phyloP scores from a whole-genome alignment of 495 filamentous ascomycete species.

The Hypoxylon subgilvum region DNA sequence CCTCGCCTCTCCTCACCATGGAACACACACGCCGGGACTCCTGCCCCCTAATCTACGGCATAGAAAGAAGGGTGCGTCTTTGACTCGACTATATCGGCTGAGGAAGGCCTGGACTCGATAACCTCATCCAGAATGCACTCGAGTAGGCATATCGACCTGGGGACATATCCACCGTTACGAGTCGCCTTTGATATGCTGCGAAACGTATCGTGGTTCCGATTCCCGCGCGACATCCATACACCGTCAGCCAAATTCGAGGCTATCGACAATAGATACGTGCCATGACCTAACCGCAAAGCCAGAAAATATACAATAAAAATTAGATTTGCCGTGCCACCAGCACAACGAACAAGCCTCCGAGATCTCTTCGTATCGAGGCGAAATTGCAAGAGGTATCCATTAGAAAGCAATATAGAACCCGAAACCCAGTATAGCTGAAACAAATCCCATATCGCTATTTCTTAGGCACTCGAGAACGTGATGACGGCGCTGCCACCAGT shows the following conservation, averaged over 20 bases:
- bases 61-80: background rate
- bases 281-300: conserved; percentile 26
- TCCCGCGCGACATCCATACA: conserved; percentile 1
- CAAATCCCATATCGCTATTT: conserved; percentile 9
- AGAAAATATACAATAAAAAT: conserved; percentile 46
- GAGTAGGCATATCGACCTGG: conserved; percentile 5
- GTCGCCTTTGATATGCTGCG: conserved; percentile 12
- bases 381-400: conserved; percentile 42
- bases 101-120: conserved; percentile 13
- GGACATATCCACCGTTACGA: conserved; percentile 11
- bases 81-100: background rate
- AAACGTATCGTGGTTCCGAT: conserved; percentile 21
- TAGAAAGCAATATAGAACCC: conserved; percentile 41
- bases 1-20: conserved; percentile 4
- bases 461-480: conserved; percentile 42
- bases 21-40: conserved; percentile 20
- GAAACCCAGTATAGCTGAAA: conserved; percentile 35
- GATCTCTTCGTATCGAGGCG: conserved; percentile 28
- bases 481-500: conserved; percentile 46
- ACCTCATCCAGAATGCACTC: conserved; percentile 8
- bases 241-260: background rate
- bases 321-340: conserved; percentile 36
- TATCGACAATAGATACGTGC: background rate
- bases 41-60: conserved; percentile 19
- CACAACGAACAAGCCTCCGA: conserved; percentile 27